Percentiles rank a stretch among this genome's conserved stretches.
phyloP scores from a whole-genome alignment of 768 basidiomycete species.

The Lactifluus piperatus region DNA sequence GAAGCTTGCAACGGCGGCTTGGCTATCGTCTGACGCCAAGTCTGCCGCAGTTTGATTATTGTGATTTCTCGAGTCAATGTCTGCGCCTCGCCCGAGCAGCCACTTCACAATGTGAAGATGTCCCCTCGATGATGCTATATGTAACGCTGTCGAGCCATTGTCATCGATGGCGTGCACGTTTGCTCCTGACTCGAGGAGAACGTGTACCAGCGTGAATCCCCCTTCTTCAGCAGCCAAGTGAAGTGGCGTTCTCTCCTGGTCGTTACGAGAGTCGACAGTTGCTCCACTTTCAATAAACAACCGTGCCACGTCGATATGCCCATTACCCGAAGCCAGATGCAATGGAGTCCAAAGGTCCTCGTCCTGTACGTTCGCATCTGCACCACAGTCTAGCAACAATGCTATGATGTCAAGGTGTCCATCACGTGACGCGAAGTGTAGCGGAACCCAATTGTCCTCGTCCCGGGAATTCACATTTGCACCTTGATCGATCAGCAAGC shows the following conservation, averaged over 20 bases:
- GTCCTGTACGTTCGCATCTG: neutral
- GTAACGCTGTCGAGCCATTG: neutral
- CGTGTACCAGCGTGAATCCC: accelerated
- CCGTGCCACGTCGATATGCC: neutral
- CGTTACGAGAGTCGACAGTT: neutral
- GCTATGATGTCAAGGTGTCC: neutral
- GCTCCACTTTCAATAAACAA: neutral
- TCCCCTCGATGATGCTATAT: neutral
- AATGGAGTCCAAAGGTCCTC: neutral
- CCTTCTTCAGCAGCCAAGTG: neutral
- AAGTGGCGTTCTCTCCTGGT: neutral
- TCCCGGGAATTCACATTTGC: neutral
- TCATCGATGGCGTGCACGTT: neutral
- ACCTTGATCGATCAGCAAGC: neutral
- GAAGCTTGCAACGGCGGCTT: neutral
- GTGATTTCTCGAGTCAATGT: neutral
- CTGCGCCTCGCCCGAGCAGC: neutral
- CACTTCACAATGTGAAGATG: neutral
- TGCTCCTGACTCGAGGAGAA: neutral
- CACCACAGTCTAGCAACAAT: neutral
- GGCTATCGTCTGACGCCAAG: neutral
- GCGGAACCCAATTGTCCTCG: neutral
- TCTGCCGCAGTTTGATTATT: neutral
- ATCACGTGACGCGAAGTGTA: neutral
- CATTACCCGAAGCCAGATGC: neutral